Evolutionary conservation across 495 filamentous ascomycete genomes (phyloP).

Genomic region (Aspergillus affinis): DNA sequence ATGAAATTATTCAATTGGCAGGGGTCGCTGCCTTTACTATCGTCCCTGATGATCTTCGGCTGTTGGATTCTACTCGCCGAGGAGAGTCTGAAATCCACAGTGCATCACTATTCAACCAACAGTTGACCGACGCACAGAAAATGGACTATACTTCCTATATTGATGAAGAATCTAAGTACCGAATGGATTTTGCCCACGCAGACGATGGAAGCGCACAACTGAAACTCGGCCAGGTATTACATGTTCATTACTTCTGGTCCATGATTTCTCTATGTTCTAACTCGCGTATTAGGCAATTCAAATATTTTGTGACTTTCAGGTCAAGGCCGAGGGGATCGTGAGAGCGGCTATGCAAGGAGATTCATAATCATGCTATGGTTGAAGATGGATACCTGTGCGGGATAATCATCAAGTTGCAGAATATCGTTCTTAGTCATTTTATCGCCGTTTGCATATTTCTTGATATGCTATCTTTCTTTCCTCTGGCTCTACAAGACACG

Average conservation of each 20-base stretch:
- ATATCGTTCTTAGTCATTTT: no score
- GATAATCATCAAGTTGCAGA: no score
- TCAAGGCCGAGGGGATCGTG: neutral
- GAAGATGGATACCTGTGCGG: no score
- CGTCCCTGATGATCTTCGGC: neutral
- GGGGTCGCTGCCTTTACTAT: conserved; percentile 9
- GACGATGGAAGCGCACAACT: conserved; percentile 6
- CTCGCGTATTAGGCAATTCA: neutral
- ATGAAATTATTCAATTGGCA: conserved; percentile 11
- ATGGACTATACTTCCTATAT: conserved; percentile 3
- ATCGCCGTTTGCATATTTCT: no score
- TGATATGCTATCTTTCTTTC: no score
- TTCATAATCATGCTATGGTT: no score
- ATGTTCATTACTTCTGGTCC: neutral
- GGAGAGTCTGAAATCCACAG: neutral
- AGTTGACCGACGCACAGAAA: neutral
- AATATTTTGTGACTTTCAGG: conserved; percentile 7
- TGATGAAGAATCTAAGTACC: conserved; percentile 6
- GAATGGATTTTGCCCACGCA: conserved; percentile 1
- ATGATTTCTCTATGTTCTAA: neutral
- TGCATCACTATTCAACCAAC: neutral
- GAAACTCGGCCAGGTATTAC: conserved; percentile 4
- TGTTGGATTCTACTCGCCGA: neutral
- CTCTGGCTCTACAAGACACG: no score
- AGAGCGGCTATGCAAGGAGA: neutral